A percentile compares a stretch with the other conserved stretches of the same genome.
Conservation (phyloP, 2,329 filamentous ascomycete genomes). For the Hymenoscyphus fructigenus region DNA sequence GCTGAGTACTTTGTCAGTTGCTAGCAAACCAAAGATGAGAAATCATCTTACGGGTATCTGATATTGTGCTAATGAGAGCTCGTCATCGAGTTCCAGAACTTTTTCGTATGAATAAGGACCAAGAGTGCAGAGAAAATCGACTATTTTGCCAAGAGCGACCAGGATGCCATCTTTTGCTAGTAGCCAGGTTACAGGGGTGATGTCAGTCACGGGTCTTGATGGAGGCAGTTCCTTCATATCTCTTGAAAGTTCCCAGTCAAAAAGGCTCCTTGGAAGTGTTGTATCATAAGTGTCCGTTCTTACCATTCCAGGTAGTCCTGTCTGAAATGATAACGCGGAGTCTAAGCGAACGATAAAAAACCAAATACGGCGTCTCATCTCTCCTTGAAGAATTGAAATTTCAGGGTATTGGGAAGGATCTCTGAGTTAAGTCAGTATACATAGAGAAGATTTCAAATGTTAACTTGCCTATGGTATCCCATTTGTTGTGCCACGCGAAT, state of each 20-base stretch:
- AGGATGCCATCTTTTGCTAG: constrained; percentile 69
- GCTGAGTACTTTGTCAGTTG: constrained; percentile 65
- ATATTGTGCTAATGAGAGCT: constrained; percentile 55
- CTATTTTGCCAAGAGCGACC: constrained; percentile 65
- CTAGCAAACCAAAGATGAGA: neutral
- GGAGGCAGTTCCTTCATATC: constrained; percentile 64
- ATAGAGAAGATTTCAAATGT: neutral
- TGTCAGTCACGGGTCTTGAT: constrained; percentile 64
- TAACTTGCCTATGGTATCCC: constrained; percentile 55
- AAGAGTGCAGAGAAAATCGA: constrained; percentile 56
- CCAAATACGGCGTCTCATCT: constrained; percentile 69
- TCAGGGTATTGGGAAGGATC: constrained; percentile 72
- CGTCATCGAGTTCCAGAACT: constrained; percentile 58
- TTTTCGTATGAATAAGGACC: constrained; percentile 59
- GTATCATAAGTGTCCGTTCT: constrained; percentile 72
- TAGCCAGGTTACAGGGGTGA: constrained; percentile 74
- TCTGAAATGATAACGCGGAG: constrained; percentile 71
- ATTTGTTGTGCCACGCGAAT: constrained; percentile 51
- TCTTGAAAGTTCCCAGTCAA: constrained; percentile 73
- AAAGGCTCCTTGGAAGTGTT: constrained; percentile 69
- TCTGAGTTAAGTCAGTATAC: constrained; percentile 44
- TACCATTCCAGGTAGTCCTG: constrained; percentile 60
- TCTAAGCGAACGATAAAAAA: constrained; percentile 69
- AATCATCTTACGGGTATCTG: neutral
- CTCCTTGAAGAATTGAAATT: constrained; percentile 71